Conservation (phyloP, 345 rosid species). For the Pistacia vera region DNA sequence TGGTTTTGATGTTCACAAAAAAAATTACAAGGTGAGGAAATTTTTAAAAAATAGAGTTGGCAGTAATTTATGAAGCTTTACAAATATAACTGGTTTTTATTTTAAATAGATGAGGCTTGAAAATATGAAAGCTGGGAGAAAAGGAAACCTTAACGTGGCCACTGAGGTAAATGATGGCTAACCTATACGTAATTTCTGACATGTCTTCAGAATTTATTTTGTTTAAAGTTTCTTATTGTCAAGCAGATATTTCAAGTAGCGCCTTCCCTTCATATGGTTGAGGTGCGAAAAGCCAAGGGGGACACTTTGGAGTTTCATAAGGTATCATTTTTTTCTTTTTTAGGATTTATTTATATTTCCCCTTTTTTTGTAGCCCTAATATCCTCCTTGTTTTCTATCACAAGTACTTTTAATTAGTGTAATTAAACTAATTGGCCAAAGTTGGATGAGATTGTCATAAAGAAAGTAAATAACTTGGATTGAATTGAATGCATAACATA, state of each 20-base stretch:
- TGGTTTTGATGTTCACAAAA: conserved; percentile 88
- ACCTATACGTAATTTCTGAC: not conserved
- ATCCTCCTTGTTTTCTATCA: not conserved
- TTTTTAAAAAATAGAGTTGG: not conserved
- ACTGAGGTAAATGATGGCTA: conserved; percentile 62
- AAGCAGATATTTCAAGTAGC: conserved; percentile 90
- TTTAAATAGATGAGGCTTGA: conserved; percentile 79
- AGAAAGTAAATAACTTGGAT: not conserved
- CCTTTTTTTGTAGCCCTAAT: not conserved
- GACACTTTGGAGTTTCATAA: conserved; percentile 93
- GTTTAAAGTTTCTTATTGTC: conserved; percentile 15
- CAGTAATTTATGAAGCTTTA: not conserved
- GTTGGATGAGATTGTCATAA: not conserved
- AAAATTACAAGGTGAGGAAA: conserved; percentile 78
- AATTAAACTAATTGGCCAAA: not conserved
- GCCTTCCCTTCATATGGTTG: conserved; percentile 93
- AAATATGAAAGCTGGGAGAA: conserved; percentile 88
- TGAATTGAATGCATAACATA: not conserved
- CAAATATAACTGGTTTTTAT: not conserved
- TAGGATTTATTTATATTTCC: not conserved
- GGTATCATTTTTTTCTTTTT: conserved; percentile 36
- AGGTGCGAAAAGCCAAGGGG: conserved; percentile 93
- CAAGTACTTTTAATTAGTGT: not conserved
- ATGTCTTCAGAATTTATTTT: not conserved
- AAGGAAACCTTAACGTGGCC: conserved; percentile 86